phyloP scores from a whole-genome alignment of 1,284 basidiomycete species.

The Puccinia brachypodii region DNA sequence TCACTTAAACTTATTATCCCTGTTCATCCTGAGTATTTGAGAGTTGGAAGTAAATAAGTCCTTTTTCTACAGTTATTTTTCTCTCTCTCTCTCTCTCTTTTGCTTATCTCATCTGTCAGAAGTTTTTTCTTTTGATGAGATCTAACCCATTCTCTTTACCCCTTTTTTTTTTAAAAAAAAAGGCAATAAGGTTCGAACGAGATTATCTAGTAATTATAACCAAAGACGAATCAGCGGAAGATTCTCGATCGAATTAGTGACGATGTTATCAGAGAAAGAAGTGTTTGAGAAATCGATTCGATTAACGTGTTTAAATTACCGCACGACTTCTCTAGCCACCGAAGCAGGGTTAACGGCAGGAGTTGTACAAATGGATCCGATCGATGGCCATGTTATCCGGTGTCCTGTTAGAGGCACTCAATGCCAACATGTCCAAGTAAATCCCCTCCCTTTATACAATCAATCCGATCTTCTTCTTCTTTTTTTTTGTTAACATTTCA shows the following conservation, averaged over 20 bases:
- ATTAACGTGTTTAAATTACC: background rate
- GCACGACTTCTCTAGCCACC: background rate
- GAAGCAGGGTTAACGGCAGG: background rate
- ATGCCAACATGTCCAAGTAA: conserved; percentile 1
- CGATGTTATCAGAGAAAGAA: conserved; percentile 7
- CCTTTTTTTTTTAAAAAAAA: background rate
- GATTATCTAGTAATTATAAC: background rate
- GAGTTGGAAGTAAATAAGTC: conserved; percentile 2
- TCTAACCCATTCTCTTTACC: too few species aligned
- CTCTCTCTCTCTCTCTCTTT: background rate
- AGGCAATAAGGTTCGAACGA: background rate
- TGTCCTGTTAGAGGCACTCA: background rate
- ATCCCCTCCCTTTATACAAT: background rate
- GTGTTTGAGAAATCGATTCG: background rate
- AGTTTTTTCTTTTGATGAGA: too few species aligned
- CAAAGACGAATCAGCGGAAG: background rate
- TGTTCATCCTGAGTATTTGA: background rate
- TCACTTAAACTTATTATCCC: background rate
- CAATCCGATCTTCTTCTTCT: background rate
- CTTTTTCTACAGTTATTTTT: too few species aligned
- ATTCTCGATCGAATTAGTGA: background rate
- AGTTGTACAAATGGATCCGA: background rate
- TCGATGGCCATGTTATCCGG: background rate
- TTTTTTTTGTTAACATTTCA: background rate
- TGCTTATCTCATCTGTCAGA: too few species aligned